Evolutionary conservation across 2,329 filamentous ascomycete genomes (phyloP), one percentile per base, ranked within the genome.

Genomic region (Epichloe coenophiala): DNA sequence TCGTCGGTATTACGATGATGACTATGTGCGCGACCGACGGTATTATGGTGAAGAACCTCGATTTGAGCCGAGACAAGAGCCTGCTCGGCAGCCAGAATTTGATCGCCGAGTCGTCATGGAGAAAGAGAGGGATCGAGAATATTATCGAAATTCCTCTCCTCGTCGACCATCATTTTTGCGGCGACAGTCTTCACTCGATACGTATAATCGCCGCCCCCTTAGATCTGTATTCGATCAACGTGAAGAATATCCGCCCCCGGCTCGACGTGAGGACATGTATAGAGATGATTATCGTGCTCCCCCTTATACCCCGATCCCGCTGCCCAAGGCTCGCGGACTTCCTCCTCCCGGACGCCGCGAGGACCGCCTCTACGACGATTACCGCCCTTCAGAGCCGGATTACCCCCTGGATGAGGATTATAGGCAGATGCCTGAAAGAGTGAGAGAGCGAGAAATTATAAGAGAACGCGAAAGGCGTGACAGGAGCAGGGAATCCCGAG

Each of bases 101-200:
- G 78, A 80, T 52, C 72, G 76, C 49, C 76, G 78, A 35, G 76
- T 76, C 52, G 71, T 77, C 43, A 64, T 81, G 55, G 71, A 76
- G 53, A 72, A 73, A 51, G 80, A 83, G 55, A 70, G 72, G 35
- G 77, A 81, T 49, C 64, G 74, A 47, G 74, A 70, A 12, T 62
- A 65, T 37, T 54, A 59, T 43, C 69, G 75, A 31, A 68, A 65
- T 41, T 66, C 74, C 4, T 74, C 77, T 9, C 77, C 75, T 49
- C 74, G 76, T 36, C 76, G 85, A 44, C 89, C 88, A 2, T 61
- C 74, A 33, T 75, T 90, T 55, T 62, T 93, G 47, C 80, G 90
- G 52, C 80, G 90, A 42, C 89, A 95, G 65, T 95, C 88, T 13
- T 95, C 88, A 48, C 74, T 95, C 39, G 90, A 95, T 65, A 95